Base-by-base conservation (phyloP, 73 alveolate genomes). In the Uronychia setigera region DNA sequence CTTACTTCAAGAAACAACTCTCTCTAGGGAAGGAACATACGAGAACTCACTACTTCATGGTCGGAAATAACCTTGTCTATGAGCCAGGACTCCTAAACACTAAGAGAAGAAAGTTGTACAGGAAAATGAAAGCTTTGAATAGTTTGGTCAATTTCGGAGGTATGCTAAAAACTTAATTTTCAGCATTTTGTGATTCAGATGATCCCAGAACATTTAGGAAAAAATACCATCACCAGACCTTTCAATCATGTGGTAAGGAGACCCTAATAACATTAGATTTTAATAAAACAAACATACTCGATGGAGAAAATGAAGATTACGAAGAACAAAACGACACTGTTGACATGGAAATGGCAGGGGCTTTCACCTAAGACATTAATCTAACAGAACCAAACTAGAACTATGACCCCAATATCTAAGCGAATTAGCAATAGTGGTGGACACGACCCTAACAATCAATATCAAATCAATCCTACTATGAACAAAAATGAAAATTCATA, bases 41-140 rank as follows among this genome's bases (percentile, higher is more conserved):
- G 5, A 5, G 19, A 19, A 46, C 5, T 67, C 79, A 67, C 32
- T 67, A 67, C 30, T 67, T 26, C 29, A 13, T 67, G 14, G 79
- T 67, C 14, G 79, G 79, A 28, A 25, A 26, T 26, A 26, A 28
- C 79, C 32, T 67, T 1, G 32, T 67, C 34, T 67, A 67, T 26
- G 79, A 67, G 79, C 79, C 79, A 67, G 79, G 79, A 14, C 32
- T 67, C 26, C 13, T 67, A 5, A 67, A 67, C 14, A 25, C 79
- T 26, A 28, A 28, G 79, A 26, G 29, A 26, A 67, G 26, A 26
- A 26, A 67, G 30, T 67, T 67, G 29, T 67, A 67, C 67, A 46
- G 67, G 67, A 46, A 46, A 19, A 46, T 46, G 67, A 46, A 46
- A 5, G 67, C 19, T 5, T 46, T 46, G 67, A 5, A 46, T 19